These are phyloP conservation scores for Phytopythium chamaehyphon DNA, from an alignment of 352 stramenopile species.

Conservation along the genomic window DNA sequence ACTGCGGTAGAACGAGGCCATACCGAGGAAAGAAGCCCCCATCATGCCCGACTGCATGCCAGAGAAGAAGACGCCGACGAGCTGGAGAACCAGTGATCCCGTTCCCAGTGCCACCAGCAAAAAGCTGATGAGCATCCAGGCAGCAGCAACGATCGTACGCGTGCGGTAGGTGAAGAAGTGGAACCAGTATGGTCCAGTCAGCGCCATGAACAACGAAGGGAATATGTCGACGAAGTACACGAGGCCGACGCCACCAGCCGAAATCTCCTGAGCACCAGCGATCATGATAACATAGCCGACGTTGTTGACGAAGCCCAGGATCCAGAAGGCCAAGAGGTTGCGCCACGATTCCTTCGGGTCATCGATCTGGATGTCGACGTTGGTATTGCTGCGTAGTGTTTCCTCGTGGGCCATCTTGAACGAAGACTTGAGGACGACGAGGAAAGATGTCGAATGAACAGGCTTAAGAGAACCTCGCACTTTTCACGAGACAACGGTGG, in stretches of 20 bases:
- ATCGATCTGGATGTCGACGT: too few species aligned
- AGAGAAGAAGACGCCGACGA: slow-evolving; percentile 87
- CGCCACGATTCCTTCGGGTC: slow-evolving; percentile 28
- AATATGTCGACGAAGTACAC: slow-evolving; percentile 93
- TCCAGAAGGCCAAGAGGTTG: slow-evolving; percentile 87
- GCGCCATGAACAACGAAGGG: slow-evolving; percentile 85
- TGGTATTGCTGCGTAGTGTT: too few species aligned
- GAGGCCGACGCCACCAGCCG: slow-evolving; percentile 83
- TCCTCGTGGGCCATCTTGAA: too few species aligned
- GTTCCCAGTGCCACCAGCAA: slow-evolving; percentile 59
- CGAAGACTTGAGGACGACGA: too few species aligned
- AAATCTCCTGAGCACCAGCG: slow-evolving; percentile 90
- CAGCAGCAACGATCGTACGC: slow-evolving; percentile 62
- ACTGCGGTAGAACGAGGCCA: slow-evolving; percentile 81
- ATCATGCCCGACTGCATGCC: slow-evolving; percentile 87
- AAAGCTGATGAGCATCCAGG: slow-evolving; percentile 85
- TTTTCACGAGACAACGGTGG: too few species aligned
- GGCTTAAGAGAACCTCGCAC: too few species aligned
- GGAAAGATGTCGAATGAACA: too few species aligned
- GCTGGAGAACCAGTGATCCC: slow-evolving; percentile 61
- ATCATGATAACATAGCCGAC: slow-evolving; percentile 94
- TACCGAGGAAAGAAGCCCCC: slow-evolving; percentile 86
- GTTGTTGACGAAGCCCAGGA: slow-evolving; percentile 93
- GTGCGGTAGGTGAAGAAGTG: slow-evolving; percentile 86
- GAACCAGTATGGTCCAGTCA: slow-evolving; percentile 93